Base-by-base conservation (phyloP, 78 protist genomes). In the Isochrysis galbana region DNA sequence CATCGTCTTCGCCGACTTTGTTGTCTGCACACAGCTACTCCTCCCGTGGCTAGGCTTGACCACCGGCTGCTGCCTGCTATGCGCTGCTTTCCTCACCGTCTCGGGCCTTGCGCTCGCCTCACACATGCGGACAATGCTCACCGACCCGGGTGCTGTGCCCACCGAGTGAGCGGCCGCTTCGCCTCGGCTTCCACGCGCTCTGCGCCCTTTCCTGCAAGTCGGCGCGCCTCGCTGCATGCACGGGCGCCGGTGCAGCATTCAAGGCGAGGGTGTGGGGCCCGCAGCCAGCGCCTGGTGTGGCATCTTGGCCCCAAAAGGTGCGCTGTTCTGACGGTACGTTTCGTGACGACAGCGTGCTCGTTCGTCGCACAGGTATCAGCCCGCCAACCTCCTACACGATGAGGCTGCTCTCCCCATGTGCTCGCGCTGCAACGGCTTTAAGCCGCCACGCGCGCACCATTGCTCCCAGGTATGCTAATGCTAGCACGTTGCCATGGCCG, bases 361-460 rank as follows among this genome's bases (percentile, higher is more conserved):
- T n/a, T n/a, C n/a, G n/a, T n/a, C 61, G 61, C 69, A 19, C 17
- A 3, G 36, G 44, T 72, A 32, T 42, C 4, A 22, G 82, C 82
- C 36, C 45, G 2, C 39, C 44, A 1, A 38, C 45, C 82, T 25
- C 23, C 34, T 36, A 26, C 44, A 3, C 42, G 25, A 2, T 1
- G 10, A 23, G 87, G 39, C 55, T 36, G 14, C 69, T 25, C n/a
- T 83, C 74, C 90, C 45, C 29, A 86, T 39, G n/a, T 44, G 95
- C 51, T 78, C 67, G 36, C 47, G 90, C 23, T 80, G 84, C 61
- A 54, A 88, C 87, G 44, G 69, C 92, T 36, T 89, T 93, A 95
- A 94, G 77, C 86, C 87, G 1, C 94, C 89, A 26, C 77, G 98
- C 29, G 70, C 97, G 34, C 98, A 97, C 83, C 98, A 97, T 87